Conservation (phyloP, 176 grass and related monocot genomes). For the Miscanthus lutarioriparius region DNA sequence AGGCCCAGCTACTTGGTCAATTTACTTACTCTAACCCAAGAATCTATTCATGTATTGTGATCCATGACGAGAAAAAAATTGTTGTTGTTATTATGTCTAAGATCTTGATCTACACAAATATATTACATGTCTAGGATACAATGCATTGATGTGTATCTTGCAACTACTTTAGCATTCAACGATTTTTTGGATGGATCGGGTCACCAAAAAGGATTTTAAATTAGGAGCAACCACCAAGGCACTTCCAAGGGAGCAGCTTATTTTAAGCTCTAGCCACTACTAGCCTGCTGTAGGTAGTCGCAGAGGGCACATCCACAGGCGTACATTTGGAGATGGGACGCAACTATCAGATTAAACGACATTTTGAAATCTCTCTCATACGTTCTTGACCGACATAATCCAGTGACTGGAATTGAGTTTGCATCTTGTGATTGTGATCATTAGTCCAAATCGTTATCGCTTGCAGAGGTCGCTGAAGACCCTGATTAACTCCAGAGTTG, state of each 20-base stretch:
- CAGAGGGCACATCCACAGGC: slow-evolving; percentile 41
- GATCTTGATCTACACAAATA: not conserved
- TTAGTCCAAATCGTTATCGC: not conserved
- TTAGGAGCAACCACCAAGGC: slow-evolving; percentile 9
- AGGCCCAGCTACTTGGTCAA: not conserved
- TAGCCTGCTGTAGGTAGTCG: slow-evolving; percentile 35
- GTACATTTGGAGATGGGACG: not conserved
- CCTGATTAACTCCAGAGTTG: not conserved
- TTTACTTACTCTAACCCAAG: not conserved
- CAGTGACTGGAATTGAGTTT: not conserved
- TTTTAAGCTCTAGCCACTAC: slow-evolving; percentile 23
- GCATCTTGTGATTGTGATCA: not conserved
- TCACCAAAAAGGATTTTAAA: slow-evolving; percentile 16
- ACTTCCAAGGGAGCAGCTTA: not conserved
- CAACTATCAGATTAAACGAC: not conserved
- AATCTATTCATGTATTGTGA: not conserved
- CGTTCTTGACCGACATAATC: slow-evolving; percentile 40
- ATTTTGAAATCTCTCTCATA: not conserved
- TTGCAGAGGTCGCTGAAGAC: not conserved
- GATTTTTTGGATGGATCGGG: slow-evolving; percentile 17
- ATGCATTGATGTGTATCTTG: slow-evolving; percentile 22
- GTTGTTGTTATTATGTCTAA: not conserved
- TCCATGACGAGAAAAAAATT: not conserved
- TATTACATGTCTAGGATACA: not conserved
- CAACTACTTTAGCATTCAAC: slow-evolving; percentile 31